Evolutionary conservation across 176 grass and related monocot species (phyloP).

Genomic region (Cocos nucifera): DNA sequence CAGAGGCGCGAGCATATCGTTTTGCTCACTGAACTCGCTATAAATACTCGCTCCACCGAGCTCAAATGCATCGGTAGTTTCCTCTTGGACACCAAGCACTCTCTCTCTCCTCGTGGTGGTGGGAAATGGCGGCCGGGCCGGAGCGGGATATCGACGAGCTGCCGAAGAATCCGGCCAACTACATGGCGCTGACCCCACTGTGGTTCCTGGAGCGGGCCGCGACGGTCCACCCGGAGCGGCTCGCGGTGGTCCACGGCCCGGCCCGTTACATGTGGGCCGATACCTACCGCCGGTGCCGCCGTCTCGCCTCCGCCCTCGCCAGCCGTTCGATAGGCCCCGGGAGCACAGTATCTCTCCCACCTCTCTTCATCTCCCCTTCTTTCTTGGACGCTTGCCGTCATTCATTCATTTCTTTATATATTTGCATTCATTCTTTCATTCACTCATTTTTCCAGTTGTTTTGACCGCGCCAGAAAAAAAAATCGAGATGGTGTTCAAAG

Average conservation of each 20-base stretch:
- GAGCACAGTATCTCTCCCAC: constrained; percentile 29
- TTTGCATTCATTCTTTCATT: too few species aligned
- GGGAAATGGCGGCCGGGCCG: not conserved
- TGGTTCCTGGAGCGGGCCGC: constrained; percentile 94
- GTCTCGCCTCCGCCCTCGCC: constrained; percentile 69
- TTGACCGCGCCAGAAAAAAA: too few species aligned
- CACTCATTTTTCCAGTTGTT: too few species aligned
- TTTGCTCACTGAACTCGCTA: too few species aligned
- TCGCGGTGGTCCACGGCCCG: constrained; percentile 60
- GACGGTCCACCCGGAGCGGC: constrained; percentile 61
- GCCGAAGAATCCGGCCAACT: constrained; percentile 76
- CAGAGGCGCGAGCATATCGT: too few species aligned
- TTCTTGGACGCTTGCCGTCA: too few species aligned
- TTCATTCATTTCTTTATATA: too few species aligned
- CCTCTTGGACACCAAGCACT: too few species aligned
- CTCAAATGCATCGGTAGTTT: too few species aligned
- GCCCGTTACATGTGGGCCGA: constrained; percentile 68
- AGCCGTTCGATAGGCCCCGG: constrained; percentile 51
- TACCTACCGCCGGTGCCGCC: constrained; percentile 81
- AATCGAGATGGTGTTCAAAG: too few species aligned
- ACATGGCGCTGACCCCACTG: constrained; percentile 81
- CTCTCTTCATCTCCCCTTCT: not conserved
- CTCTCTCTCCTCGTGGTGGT: too few species aligned
- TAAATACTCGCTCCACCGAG: too few species aligned
- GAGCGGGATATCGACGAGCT: constrained; percentile 88